Evolutionary conservation across 2,329 filamentous ascomycete genomes (phyloP).

Genomic region (Neofusicoccum cordaticola): DNA sequence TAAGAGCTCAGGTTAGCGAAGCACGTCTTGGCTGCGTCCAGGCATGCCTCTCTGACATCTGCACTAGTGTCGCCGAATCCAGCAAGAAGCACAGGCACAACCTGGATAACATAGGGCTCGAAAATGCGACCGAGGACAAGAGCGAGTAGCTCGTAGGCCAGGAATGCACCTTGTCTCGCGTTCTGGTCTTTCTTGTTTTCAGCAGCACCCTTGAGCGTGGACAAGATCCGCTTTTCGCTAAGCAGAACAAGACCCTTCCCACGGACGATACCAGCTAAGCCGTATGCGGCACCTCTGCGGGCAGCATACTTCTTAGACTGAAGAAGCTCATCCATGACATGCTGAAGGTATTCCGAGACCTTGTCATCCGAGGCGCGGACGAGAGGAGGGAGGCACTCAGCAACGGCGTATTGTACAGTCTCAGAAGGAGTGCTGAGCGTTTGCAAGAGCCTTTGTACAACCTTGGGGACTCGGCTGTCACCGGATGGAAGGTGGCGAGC

Average conservation of each 20-base stretch:
- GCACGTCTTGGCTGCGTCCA: constrained; percentile 90
- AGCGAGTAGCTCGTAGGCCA: constrained; percentile 88
- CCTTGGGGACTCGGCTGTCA: constrained; percentile 83
- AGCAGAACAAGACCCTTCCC: constrained; percentile 83
- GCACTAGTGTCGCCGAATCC: constrained; percentile 86
- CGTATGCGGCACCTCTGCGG: constrained; percentile 90
- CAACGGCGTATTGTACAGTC: constrained; percentile 93
- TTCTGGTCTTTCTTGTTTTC: constrained; percentile 94
- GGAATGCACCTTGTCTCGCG: constrained; percentile 80
- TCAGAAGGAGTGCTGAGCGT: constrained; percentile 94
- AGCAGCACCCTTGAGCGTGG: constrained; percentile 73
- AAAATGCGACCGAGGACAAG: constrained; percentile 83
- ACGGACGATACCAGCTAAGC: constrained; percentile 82
- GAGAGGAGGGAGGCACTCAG: constrained; percentile 89
- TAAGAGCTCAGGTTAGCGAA: constrained; percentile 92
- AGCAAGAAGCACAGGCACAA: constrained; percentile 83
- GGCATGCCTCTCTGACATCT: constrained; percentile 87
- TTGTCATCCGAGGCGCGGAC: constrained; percentile 77
- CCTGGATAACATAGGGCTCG: constrained; percentile 94
- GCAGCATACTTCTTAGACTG: constrained; percentile 88
- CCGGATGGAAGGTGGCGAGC: constrained; percentile 81
- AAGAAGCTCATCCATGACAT: constrained; percentile 78
- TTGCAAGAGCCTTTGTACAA: constrained; percentile 79
- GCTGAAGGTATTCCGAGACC: constrained; percentile 73
- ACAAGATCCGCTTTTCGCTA: constrained; percentile 81